These are phyloP conservation scores for Russula vinacea DNA, from an alignment of 768 basidiomycete species.

Conservation along the genomic window DNA sequence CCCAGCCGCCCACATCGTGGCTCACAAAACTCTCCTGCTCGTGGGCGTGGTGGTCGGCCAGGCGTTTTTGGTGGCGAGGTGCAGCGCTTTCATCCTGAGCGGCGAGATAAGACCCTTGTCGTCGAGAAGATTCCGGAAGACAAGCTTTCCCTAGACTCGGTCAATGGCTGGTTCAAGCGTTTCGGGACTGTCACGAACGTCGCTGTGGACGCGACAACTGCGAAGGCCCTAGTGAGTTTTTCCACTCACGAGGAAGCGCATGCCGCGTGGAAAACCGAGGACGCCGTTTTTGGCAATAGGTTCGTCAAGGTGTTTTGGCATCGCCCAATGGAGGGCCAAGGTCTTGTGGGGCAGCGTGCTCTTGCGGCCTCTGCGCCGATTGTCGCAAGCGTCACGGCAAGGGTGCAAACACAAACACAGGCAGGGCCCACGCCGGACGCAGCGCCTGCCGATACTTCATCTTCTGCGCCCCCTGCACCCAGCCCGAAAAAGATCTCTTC, in stretches of 20 bases:
- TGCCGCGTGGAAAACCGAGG: constrained; percentile 87
- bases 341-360: constrained; percentile 69
- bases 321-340: constrained; percentile 87
- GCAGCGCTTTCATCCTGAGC: constrained; percentile 63
- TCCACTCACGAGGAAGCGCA: constrained; percentile 78
- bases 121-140: constrained; percentile 93
- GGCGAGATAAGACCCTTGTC: constrained; percentile 77
- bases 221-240: constrained; percentile 88
- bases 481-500: constrained; percentile 40
- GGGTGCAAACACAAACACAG: constrained; percentile 33
- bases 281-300: constrained; percentile 91
- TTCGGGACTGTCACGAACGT: constrained; percentile 93
- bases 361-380: constrained; percentile 78
- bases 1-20: constrained; percentile 24
- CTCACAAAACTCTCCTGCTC: constrained; percentile 23
- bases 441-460: constrained; percentile 28
- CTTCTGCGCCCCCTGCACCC: constrained; percentile 34
- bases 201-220: constrained; percentile 69
- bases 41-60: constrained; percentile 43
- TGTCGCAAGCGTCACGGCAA: constrained; percentile 58
- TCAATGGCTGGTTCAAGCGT: constrained; percentile 86
- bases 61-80: constrained; percentile 65
- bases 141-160: constrained; percentile 68
- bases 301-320: constrained; percentile 98
- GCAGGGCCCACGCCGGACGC: constrained; percentile 31